Conservation (phyloP, 2,329 filamentous ascomycete genomes). For the Fusarium aywerte region DNA sequence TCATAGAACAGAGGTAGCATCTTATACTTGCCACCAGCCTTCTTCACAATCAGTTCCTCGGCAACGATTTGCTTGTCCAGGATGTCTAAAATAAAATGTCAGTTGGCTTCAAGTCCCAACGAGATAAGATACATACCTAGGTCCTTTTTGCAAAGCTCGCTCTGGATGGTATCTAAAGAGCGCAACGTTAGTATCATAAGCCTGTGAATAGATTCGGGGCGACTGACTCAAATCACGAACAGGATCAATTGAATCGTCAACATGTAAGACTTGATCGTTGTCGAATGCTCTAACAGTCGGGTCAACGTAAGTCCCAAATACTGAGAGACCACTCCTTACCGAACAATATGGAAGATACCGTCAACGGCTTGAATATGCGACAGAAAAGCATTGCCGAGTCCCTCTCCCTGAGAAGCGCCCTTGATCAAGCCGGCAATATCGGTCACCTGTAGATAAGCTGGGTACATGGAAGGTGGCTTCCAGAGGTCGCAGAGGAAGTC, state of each 20-base stretch:
- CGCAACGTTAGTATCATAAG: conserved; percentile 1
- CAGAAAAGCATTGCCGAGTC: conserved; percentile 58
- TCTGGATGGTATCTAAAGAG: conserved; percentile 42
- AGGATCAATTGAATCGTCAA: conserved; percentile 60
- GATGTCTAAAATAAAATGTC: conserved; percentile 47
- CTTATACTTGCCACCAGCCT: conserved; percentile 58
- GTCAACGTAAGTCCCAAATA: background rate
- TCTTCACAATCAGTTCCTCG: conserved; percentile 54
- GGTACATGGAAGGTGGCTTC: conserved; percentile 59
- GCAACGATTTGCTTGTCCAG: conserved; percentile 53
- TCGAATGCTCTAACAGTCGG: conserved; percentile 53
- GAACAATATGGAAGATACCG: conserved; percentile 59
- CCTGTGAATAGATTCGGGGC: background rate
- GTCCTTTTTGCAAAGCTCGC: conserved; percentile 53
- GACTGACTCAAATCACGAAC: conserved; percentile 55
- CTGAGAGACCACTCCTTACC: conserved; percentile 38
- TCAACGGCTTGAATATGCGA: conserved; percentile 60
- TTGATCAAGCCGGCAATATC: conserved; percentile 59
- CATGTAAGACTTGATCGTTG: conserved; percentile 58
- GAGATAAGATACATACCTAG: conserved; percentile 28
- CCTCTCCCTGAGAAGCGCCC: conserved; percentile 57
- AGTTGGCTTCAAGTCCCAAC: background rate
- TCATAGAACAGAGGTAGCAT: conserved; percentile 58
- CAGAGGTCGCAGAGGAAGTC: conserved; percentile 58
- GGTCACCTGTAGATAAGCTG: conserved; percentile 58